These are phyloP conservation scores for Neofusicoccum laricinum DNA, from an alignment of 2,329 filamentous ascomycete species.

Conservation along the genomic window DNA sequence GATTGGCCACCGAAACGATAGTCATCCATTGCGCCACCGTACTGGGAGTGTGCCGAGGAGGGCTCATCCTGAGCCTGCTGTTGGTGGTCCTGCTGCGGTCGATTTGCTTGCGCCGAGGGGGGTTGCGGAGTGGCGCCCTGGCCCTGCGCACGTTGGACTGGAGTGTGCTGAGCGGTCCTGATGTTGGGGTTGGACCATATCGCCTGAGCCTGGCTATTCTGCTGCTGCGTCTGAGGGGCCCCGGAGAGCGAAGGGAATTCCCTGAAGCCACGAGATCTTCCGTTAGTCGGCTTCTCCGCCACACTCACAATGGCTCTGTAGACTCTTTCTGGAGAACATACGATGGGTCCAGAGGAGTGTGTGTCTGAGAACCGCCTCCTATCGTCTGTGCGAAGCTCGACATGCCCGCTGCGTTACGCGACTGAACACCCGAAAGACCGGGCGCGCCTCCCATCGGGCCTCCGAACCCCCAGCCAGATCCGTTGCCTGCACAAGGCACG, in stretches of 20 bases:
- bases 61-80: conserved; percentile 43
- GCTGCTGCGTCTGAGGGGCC: conserved; percentile 53
- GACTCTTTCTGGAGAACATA: conserved; percentile 40
- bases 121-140: conserved; percentile 23
- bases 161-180: conserved; percentile 52
- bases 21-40: conserved; percentile 52
- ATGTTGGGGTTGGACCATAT: conserved; percentile 58
- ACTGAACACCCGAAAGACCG: conserved; percentile 49
- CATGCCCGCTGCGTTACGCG: conserved; percentile 49
- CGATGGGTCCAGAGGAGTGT: conserved; percentile 56
- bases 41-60: conserved; percentile 44
- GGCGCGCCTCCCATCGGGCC: conserved; percentile 53
- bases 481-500: conserved; percentile 42
- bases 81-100: conserved; percentile 36
- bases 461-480: conserved; percentile 58
- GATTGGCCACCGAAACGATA: conserved; percentile 57
- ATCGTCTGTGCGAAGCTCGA: conserved; percentile 58
- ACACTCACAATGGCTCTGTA: not conserved
- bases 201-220: conserved; percentile 51
- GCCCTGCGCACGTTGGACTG: conserved; percentile 52
- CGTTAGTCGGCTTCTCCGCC: not conserved
- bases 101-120: conserved; percentile 27
- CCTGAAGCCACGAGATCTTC: conserved; percentile 34
- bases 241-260: conserved; percentile 63
- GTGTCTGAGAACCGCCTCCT: conserved; percentile 49